Evolutionary conservation across 2,329 filamentous ascomycete genomes (phyloP).

Genomic region (Alternaria triticimaculans): DNA sequence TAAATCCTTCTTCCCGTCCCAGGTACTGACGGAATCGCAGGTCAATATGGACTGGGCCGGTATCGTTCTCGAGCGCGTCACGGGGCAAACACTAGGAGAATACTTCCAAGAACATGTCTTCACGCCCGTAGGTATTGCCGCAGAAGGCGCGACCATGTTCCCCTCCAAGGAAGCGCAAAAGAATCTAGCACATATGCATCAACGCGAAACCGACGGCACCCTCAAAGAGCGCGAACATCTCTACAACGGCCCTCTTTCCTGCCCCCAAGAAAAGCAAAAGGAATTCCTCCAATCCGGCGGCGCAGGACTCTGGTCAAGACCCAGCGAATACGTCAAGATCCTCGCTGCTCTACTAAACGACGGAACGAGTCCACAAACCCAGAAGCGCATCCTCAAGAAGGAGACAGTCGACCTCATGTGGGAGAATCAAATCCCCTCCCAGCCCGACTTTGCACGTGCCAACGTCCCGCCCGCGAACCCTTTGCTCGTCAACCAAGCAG

Average conservation of each 20-base stretch:
- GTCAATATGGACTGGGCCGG: conserved; percentile 60
- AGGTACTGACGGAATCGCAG: conserved; percentile 40
- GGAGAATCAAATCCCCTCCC: conserved; percentile 64
- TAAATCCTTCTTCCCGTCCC: neutral
- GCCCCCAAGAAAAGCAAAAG: conserved; percentile 53
- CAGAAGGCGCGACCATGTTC: conserved; percentile 62
- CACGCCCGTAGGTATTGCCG: conserved; percentile 52
- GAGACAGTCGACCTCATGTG: conserved; percentile 70
- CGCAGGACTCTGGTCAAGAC: conserved; percentile 65
- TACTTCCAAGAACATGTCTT: conserved; percentile 58
- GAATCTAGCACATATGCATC: conserved; percentile 65
- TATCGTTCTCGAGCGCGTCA: conserved; percentile 55
- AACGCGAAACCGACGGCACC: conserved; percentile 54
- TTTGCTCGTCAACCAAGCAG: conserved; percentile 55
- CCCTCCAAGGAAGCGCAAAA: conserved; percentile 61
- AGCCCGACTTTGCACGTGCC: conserved; percentile 58
- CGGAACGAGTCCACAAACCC: conserved; percentile 65
- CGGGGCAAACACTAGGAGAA: conserved; percentile 52
- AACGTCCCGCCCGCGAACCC: conserved; percentile 57
- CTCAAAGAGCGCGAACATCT: conserved; percentile 57
- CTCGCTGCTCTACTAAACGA: conserved; percentile 69
- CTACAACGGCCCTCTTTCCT: conserved; percentile 55
- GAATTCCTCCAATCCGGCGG: conserved; percentile 66
- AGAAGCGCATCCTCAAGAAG: conserved; percentile 60
- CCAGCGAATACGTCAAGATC: conserved; percentile 67